phyloP scores from a whole-genome alignment of 495 filamentous ascomycete species.

The Xylaria acuta region DNA sequence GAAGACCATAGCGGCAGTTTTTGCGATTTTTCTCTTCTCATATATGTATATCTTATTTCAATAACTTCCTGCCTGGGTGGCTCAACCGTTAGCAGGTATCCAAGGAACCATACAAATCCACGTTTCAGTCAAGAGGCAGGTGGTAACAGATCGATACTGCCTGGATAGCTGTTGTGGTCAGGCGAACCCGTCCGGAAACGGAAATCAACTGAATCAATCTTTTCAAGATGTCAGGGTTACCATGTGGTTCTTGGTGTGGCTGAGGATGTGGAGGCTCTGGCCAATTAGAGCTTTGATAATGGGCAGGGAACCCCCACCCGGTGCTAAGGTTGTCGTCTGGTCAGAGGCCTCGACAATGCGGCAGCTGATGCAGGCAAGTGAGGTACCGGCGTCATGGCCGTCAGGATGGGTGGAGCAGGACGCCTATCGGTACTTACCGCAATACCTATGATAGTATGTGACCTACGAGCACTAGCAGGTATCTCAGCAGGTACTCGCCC shows the following conservation, averaged over 20 bases:
- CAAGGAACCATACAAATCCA: neutral
- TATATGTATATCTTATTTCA: neutral
- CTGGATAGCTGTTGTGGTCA: slow-evolving; percentile 1
- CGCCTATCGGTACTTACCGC: neutral
- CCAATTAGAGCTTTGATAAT: neutral
- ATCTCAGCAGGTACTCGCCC: neutral
- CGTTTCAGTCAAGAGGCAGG: too few species aligned
- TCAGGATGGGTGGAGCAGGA: neutral
- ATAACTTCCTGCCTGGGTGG: neutral
- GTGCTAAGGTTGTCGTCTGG: slow-evolving; percentile 3
- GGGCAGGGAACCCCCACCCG: neutral
- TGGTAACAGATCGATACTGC: neutral
- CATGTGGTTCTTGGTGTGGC: slow-evolving; percentile 19
- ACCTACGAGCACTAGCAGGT: neutral
- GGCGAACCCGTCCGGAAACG: slow-evolving; percentile 6
- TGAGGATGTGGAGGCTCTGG: neutral
- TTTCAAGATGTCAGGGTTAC: slow-evolving; percentile 1
- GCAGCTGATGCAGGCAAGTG: slow-evolving; percentile 18
- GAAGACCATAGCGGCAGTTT: too few species aligned
- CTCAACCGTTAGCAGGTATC: neutral
- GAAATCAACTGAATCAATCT: slow-evolving; percentile 9
- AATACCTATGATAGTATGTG: neutral
- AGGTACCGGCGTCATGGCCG: slow-evolving; percentile 16
- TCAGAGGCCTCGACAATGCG: neutral
- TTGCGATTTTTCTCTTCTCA: neutral